Percentiles rank a stretch among this genome's conserved stretches.
Conservation (phyloP, 192 early-diverging fungal species). For the Linderina pennispora region DNA sequence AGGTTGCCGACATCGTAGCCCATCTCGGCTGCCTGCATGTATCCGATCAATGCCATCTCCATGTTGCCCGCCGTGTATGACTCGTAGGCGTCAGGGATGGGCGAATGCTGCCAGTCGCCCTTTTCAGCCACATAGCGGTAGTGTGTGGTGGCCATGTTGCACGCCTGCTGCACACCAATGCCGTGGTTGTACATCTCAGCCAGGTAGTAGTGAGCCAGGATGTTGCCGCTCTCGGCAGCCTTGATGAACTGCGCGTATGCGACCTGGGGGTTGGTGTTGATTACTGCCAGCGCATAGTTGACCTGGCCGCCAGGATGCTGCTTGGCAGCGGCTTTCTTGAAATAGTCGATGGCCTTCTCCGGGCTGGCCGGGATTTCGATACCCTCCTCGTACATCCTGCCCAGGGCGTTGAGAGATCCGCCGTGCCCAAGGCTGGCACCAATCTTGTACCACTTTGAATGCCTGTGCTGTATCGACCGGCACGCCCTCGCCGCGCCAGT, state of each 20-base stretch:
- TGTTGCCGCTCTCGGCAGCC: slow-evolving; percentile 60
- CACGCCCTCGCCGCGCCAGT: slow-evolving; percentile 86
- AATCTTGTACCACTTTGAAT: slow-evolving; percentile 66
- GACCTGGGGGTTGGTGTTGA: slow-evolving; percentile 9
- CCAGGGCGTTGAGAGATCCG: slow-evolving; percentile 66
- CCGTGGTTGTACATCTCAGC: slow-evolving; percentile 65
- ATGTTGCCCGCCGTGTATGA: slow-evolving; percentile 57
- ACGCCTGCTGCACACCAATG: slow-evolving; percentile 45
- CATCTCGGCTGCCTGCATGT: slow-evolving; percentile 82
- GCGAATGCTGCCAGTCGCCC: slow-evolving; percentile 78
- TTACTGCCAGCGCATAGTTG: slow-evolving; percentile 51
- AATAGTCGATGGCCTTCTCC: slow-evolving; percentile 57
- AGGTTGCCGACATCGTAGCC: slow-evolving; percentile 83
- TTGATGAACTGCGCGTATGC: slow-evolving; percentile 52
- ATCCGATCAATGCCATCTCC: slow-evolving; percentile 64
- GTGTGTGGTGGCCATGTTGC: slow-evolving; percentile 62
- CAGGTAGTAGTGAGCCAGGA: slow-evolving; percentile 76
- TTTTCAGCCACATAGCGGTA: slow-evolving; percentile 77
- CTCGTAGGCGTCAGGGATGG: slow-evolving; percentile 52
- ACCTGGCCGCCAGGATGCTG: slow-evolving; percentile 76
- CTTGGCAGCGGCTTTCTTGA: slow-evolving; percentile 60
- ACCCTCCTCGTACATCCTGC: slow-evolving; percentile 76
- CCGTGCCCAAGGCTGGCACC: slow-evolving; percentile 62
- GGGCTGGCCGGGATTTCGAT: slow-evolving; percentile 46
- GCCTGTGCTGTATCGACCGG: slow-evolving; percentile 55